Base-by-base conservation (phyloP, 306 rosid species). In the Sindora glabra region DNA sequence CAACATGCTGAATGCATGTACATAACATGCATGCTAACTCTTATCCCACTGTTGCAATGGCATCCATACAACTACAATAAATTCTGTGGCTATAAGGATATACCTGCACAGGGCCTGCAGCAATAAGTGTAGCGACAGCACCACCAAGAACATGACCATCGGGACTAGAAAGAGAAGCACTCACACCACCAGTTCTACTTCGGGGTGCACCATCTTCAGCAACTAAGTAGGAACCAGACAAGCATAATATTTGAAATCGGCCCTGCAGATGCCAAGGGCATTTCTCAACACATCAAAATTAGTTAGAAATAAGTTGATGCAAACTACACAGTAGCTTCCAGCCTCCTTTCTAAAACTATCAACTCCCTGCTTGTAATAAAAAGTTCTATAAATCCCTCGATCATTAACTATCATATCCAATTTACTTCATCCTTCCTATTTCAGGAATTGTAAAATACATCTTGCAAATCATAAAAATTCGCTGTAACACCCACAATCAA, bases 151-250 rank as follows among this genome's bases (percentile, higher is more conserved):
- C 81, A 46, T 88, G 89, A 51, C 99, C 97, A 48, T 88, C 95
- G 3, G 90, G 80, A 70, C 89, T 83, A 51, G 87, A 74, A 45
- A 92, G 95, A 41, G 98, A 92, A 70, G 70, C 90, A 38, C 97
- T 89, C 23, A 94, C 29, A 14, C 99, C 91, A 8, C 99, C 99
- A 0, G 86, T 89, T 74, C 99, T 79, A 50, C 60, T 74, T 37
- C 81, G 94, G 21, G 89, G 81, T 22, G 95, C 91, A 12, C 97
- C 95, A 62, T 94, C 99, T 69, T 94, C 99, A 1, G 95, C 85
- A 65, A 94, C 99, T 77, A 94, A 77, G 75, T 86, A 94, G 56
- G 99, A 94, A 64, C 99, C 99, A 57, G 97, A 86, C 83, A 94
- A 62, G 77, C 90, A 77, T 61, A 94, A 65, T 68, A 94, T 94